Percentiles rank a stretch among this genome's conserved stretches.
phyloP scores from a whole-genome alignment of 2,329 filamentous ascomycete genomes.

The Aureobasidium namibiae region DNA sequence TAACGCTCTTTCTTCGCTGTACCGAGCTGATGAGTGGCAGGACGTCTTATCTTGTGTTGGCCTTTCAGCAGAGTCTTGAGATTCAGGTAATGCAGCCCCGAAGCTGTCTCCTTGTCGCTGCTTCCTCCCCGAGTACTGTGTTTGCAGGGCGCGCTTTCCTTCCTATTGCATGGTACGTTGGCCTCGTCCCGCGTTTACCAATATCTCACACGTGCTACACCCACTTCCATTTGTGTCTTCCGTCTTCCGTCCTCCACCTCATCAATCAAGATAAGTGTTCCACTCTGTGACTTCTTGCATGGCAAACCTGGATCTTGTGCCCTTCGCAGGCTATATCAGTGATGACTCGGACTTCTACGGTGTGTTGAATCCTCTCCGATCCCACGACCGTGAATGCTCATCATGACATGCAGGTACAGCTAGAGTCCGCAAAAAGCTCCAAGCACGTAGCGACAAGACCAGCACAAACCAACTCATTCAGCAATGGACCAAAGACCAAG shows the following conservation, averaged over 20 bases:
- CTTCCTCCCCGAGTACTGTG: neutral
- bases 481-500: neutral
- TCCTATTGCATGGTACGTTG: too few species aligned
- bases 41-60: too few species aligned
- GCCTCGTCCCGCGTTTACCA: neutral
- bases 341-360: slow-evolving; percentile 40
- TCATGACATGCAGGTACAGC: neutral
- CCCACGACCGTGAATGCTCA: neutral
- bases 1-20: too few species aligned
- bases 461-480: neutral
- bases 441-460: neutral
- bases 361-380: too few species aligned
- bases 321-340: slow-evolving; percentile 25
- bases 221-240: neutral
- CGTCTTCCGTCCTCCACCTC: too few species aligned
- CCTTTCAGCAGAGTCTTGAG: too few species aligned
- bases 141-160: neutral
- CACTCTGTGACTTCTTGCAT: neutral
- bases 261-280: neutral
- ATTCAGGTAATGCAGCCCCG: neutral
- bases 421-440: neutral
- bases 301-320: neutral
- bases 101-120: neutral
- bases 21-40: too few species aligned
- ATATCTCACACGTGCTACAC: neutral